A percentile compares a stretch with the other conserved stretches of the same genome.
Conservation (phyloP, 345 rosid genomes). For the Isatis tinctoria region DNA sequence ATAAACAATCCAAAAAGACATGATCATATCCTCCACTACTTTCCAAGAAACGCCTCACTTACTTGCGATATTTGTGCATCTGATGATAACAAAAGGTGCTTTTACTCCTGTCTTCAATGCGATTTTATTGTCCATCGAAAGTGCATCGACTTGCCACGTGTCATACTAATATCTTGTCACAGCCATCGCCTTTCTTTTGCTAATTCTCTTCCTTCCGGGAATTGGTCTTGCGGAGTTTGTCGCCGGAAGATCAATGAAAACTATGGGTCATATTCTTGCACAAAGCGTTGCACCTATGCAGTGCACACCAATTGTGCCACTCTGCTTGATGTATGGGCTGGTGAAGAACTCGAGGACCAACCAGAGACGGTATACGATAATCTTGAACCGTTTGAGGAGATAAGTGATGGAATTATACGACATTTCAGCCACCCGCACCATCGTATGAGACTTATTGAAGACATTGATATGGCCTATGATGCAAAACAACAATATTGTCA, state of each 20-base stretch:
- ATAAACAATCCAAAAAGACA: background rate
- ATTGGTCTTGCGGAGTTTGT: background rate
- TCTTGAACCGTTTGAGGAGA: background rate
- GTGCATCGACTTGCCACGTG: background rate
- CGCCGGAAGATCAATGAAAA: background rate
- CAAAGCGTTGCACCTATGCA: background rate
- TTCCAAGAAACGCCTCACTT: background rate
- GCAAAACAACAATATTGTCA: background rate
- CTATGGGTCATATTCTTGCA: background rate
- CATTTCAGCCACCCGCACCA: background rate
- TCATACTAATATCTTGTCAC: background rate
- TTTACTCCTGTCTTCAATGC: background rate
- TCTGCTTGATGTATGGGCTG: background rate
- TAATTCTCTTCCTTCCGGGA: background rate
- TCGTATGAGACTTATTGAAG: background rate
- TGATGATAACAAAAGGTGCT: background rate
- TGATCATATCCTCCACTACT: slow-evolving; percentile 1
- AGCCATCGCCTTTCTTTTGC: background rate
- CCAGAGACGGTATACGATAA: background rate
- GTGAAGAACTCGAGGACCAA: background rate
- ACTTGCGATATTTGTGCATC: background rate
- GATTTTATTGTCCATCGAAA: background rate
- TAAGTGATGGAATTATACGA: background rate
- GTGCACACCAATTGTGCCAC: background rate
- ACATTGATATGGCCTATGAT: background rate